Conservation (phyloP, 2,329 filamentous ascomycete genomes). For the Ambrosiella beaveri region DNA sequence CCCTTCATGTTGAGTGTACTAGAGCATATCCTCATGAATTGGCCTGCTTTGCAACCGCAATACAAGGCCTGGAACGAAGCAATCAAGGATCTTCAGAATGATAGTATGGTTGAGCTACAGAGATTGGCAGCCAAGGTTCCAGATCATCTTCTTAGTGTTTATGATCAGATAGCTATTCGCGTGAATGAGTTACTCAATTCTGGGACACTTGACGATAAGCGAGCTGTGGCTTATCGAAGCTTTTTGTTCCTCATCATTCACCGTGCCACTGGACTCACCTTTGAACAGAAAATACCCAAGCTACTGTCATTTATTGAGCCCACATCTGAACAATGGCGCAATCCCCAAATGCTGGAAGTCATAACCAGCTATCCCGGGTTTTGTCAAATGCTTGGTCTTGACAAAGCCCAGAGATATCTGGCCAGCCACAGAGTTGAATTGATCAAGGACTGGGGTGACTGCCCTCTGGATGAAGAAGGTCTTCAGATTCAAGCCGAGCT, state of each 20-base stretch:
- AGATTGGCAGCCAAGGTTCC: constrained; percentile 80
- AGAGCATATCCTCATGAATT: constrained; percentile 76
- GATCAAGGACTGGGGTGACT: constrained; percentile 66
- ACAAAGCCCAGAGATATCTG: constrained; percentile 67
- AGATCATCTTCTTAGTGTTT: constrained; percentile 73
- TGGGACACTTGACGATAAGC: constrained; percentile 60
- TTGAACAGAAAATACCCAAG: constrained; percentile 50
- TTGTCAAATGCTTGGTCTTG: constrained; percentile 60
- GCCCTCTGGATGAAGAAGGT: constrained; percentile 62
- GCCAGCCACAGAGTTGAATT: constrained; percentile 54
- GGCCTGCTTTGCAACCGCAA: constrained; percentile 54
- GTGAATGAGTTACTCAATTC: constrained; percentile 65
- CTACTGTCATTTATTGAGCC: constrained; percentile 67
- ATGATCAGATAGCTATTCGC: constrained; percentile 69
- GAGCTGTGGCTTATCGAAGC: constrained; percentile 70
- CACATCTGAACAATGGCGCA: constrained; percentile 64
- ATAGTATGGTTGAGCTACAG: constrained; percentile 76
- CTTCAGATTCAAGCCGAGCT: constrained; percentile 62
- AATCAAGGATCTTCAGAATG: constrained; percentile 70
- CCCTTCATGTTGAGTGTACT: constrained; percentile 76
- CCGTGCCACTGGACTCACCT: constrained; percentile 59
- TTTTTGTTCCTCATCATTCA: constrained; percentile 92
- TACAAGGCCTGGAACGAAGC: constrained; percentile 66
- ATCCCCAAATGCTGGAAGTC: constrained; percentile 46
- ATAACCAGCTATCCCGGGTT: constrained; percentile 65